Evolutionary conservation across 164 flowering plant genomes (phyloP).

Genomic region (Malania oleifera): DNA sequence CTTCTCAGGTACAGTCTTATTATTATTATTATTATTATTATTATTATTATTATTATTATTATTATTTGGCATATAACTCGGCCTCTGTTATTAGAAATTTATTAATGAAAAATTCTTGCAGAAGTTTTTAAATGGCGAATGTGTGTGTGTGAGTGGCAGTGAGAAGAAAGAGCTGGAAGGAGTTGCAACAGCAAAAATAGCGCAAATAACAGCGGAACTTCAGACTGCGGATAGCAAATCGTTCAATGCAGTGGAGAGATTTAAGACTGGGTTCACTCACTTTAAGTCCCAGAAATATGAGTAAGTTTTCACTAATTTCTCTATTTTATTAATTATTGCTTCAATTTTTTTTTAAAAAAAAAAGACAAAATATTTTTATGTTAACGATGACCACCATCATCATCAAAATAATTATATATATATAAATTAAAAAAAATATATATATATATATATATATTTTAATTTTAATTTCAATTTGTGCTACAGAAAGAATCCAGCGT

Average conservation of each 20-base stretch:
- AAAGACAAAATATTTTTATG: too few species aligned
- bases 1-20: slow-evolving; percentile 45
- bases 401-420: too few species aligned
- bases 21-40: too few species aligned
- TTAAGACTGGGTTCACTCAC: slow-evolving; percentile 56
- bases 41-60: too few species aligned
- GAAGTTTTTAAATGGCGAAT: too few species aligned
- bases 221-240: slow-evolving; percentile 21
- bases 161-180: slow-evolving; percentile 56
- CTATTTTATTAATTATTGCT: background rate
- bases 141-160: slow-evolving; percentile 23
- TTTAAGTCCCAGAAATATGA: slow-evolving; percentile 82
- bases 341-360: background rate
- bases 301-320: slow-evolving; percentile 28
- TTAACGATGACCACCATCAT: too few species aligned
- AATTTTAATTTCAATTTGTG: background rate
- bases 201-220: slow-evolving; percentile 62
- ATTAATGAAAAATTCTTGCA: too few species aligned
- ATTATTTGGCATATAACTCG: too few species aligned
- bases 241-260: slow-evolving; percentile 45
- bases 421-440: too few species aligned
- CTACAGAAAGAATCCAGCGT: slow-evolving; percentile 66
- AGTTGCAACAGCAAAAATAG: slow-evolving; percentile 62
- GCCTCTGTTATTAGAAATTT: too few species aligned
- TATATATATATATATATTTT: background rate